These are phyloP conservation scores for Boletus huronensis DNA, from an alignment of 768 basidiomycete species.

Conservation along the genomic window DNA sequence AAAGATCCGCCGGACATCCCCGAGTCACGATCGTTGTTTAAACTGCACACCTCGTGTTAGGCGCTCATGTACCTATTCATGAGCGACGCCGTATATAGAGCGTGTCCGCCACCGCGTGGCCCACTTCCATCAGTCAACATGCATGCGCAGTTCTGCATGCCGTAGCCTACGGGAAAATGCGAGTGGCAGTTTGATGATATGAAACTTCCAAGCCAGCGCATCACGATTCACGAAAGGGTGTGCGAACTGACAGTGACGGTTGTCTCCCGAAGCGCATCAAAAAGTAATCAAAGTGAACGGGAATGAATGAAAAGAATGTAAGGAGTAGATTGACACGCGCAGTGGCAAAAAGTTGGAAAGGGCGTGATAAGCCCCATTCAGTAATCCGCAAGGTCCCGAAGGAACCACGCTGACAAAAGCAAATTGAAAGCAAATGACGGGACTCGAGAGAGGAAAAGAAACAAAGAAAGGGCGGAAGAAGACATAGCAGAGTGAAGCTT, in stretches of 20 bases:
- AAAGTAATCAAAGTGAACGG: conserved; percentile 5
- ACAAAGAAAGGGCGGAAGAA: not conserved
- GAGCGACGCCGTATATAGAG: conserved; percentile 16
- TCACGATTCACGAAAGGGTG: conserved; percentile 16
- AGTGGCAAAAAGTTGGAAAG: conserved; percentile 3
- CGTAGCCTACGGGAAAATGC: conserved; percentile 26
- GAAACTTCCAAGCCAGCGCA: conserved; percentile 11
- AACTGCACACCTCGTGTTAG: conserved; percentile 19
- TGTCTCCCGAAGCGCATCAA: conserved; percentile 14
- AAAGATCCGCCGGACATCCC: conserved; percentile 21
- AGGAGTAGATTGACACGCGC: conserved; percentile 5
- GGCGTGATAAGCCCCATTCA: conserved; percentile 2
- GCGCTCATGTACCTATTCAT: conserved; percentile 15
- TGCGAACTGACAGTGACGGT: conserved; percentile 4
- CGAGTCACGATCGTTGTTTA: conserved; percentile 18
- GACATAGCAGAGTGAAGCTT: not conserved
- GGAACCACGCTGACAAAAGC: not conserved
- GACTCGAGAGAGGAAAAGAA: not conserved
- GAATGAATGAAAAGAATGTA: conserved; percentile 3
- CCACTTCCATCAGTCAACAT: conserved; percentile 31
- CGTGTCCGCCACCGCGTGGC: conserved; percentile 23
- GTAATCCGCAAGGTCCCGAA: conserved; percentile 13
- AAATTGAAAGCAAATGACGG: conserved; percentile 11
- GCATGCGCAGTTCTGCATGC: conserved; percentile 24
- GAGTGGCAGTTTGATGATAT: conserved; percentile 15